Evolutionary conservation across 148 eudicot genomes (phyloP), one percentile per base, ranked within the genome.

Genomic region (Euryodendron excelsum): DNA sequence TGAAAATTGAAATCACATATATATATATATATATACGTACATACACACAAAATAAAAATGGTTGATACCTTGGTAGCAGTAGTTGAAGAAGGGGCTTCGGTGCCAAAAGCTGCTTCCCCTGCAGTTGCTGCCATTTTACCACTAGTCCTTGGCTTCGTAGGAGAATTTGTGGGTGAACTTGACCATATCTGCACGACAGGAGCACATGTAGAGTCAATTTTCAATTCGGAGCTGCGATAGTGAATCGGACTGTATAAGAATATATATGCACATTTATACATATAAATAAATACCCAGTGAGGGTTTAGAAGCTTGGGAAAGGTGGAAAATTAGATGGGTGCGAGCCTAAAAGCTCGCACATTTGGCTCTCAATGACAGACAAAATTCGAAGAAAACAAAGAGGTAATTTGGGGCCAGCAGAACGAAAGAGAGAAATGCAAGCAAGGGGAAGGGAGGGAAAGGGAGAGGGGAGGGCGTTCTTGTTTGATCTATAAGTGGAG

Each of bases 21-120:
- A 52, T 21, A 7, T 25, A 31, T 14, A 48, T 23, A 15, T 3
- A 31, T 13, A 31, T 31, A 17, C 9, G 37, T 3, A 27, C 36
- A 62, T 9, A 41, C 39, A 2, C 5, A 17, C 27, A 50, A 17
- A 61, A 52, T 30, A 33, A 39, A 39, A 68, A n/a, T 4, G 0
- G 6, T 48, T 28, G 67, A 50, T 81, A 88, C 91, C 91, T 86
- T 88, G 53, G 84, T 37, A 17, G 77, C 20, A 59, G 77, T 55
- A 34, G 48, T 72, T 44, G 87, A 73, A 47, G 85, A 53, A 64
- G 65, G 74, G 30, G 87, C 48, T 20, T 78, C 73, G 81, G 76
- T 81, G 61, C 74, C 85, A 58, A 33, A 76, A 27, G 72, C 84
- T 31, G 10, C 15, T 56, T 58, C 64, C 18, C 77, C 82, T 28